Percentiles rank a stretch among this genome's conserved stretches.
Conservation (phyloP, 2,329 filamentous ascomycete genomes). For the Xylaria sp. region DNA sequence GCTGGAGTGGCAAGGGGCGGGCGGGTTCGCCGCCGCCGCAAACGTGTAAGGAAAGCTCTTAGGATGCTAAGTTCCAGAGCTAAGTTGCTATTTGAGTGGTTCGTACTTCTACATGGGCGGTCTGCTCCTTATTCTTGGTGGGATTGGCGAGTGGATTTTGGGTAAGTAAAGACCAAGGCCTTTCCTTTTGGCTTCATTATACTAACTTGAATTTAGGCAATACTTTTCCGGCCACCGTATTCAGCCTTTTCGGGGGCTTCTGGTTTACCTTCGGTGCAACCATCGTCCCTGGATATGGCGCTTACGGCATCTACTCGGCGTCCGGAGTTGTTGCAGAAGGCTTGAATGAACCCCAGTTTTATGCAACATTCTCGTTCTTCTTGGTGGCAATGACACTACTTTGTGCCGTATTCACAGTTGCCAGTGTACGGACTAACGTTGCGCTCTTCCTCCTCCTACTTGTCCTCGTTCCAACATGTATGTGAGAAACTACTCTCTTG, state of each 20-base stretch:
- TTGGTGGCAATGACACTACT: constrained; percentile 16
- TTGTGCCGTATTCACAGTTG: constrained; percentile 12
- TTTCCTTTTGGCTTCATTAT: background rate
- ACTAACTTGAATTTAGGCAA: constrained; percentile 14
- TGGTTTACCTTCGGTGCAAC: constrained; percentile 22
- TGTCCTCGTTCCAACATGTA: constrained; percentile 18
- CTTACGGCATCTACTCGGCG: constrained; percentile 13
- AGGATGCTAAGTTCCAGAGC: background rate
- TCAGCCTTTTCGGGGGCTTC: constrained; percentile 14
- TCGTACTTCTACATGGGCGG: constrained; percentile 16
- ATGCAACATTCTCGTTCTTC: constrained; percentile 21
- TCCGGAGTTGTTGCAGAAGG: background rate
- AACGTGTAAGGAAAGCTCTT: constrained; percentile 17
- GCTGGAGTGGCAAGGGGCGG: constrained; percentile 17
- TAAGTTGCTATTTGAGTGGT: constrained; percentile 14
- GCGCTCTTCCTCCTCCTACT: constrained; percentile 13
- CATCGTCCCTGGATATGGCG: constrained; percentile 7
- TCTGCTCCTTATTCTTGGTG: constrained; percentile 17
- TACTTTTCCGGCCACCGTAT: constrained; percentile 19
- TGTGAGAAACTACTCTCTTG: constrained; percentile 2
- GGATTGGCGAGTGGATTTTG: constrained; percentile 26
- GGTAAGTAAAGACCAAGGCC: background rate
- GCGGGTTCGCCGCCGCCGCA: constrained; percentile 12
- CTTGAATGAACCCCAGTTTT: constrained; percentile 14
- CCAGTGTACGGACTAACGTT: constrained; percentile 9